These are phyloP conservation scores for Neopestalotiopsis clavispora DNA, from an alignment of 2,329 filamentous ascomycete species.

Conservation along the genomic window DNA sequence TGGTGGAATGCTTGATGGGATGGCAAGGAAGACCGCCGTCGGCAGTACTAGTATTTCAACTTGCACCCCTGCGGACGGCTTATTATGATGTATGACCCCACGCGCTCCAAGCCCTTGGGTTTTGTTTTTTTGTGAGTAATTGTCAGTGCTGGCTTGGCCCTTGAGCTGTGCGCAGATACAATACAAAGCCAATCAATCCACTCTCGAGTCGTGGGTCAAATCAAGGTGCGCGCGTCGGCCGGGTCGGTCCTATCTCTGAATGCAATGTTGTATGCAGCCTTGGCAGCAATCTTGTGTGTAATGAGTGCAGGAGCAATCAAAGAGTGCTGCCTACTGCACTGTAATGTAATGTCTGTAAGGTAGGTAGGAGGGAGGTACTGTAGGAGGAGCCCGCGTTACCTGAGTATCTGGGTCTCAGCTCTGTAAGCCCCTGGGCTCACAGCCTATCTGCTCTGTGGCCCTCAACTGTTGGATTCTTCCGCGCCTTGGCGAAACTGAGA, in stretches of 20 bases:
- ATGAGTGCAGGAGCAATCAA: not conserved
- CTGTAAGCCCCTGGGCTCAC: not conserved
- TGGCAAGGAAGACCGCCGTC: not conserved
- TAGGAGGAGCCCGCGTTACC: conserved; percentile 4
- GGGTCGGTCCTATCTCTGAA: not conserved
- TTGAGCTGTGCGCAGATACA: not conserved
- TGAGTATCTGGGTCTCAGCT: not conserved
- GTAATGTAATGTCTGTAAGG: not conserved
- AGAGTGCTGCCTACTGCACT: too few relatives aligned
- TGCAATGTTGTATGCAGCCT: not conserved
- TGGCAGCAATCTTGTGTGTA: not conserved
- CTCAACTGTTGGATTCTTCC: conserved; percentile 18
- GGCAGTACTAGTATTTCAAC: not conserved
- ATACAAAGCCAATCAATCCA: not conserved
- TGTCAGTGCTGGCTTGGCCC: not conserved
- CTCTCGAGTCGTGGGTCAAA: conserved; percentile 8
- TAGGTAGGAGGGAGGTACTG: not conserved
- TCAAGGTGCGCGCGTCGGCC: not conserved
- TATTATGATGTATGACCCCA: conserved; percentile 1
- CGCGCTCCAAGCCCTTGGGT: not conserved
- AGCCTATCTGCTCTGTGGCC: conserved; percentile 8
- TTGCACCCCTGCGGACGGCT: not conserved
- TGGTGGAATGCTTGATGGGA: not conserved
- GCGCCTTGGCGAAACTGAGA: conserved; percentile 12
- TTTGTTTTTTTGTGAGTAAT: not conserved